Conservation (phyloP, 2,329 filamentous ascomycete species). For the Fonsecaea pugnacius region DNA sequence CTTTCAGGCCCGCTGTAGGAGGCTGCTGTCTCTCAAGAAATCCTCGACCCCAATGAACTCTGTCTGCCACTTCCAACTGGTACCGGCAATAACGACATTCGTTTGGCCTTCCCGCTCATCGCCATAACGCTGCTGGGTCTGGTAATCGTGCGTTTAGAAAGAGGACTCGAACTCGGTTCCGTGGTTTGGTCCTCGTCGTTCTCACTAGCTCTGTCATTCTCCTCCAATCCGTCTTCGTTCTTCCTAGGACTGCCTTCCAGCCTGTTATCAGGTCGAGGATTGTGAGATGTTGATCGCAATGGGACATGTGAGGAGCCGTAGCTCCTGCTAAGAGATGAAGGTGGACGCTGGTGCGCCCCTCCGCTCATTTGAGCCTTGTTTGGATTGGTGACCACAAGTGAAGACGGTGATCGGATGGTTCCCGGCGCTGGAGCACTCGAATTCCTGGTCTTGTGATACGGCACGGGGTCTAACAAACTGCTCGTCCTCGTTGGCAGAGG, state of each 20-base stretch:
- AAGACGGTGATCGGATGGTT: slow-evolving; percentile 37
- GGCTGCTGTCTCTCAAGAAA: slow-evolving; percentile 25
- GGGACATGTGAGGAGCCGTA: slow-evolving; percentile 27
- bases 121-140: slow-evolving; percentile 36
- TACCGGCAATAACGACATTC: slow-evolving; percentile 37
- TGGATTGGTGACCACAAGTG: slow-evolving; percentile 32
- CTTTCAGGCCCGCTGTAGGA: slow-evolving; percentile 28
- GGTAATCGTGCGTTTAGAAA: slow-evolving; percentile 36
- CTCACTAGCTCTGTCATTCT: slow-evolving; percentile 28
- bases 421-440: slow-evolving; percentile 27
- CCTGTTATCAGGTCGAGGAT: slow-evolving; percentile 21
- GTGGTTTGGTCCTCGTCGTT: slow-evolving; percentile 34
- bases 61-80: slow-evolving; percentile 31
- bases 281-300: slow-evolving; percentile 25
- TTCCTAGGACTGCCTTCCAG: slow-evolving; percentile 15
- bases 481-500: slow-evolving; percentile 29
- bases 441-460: slow-evolving; percentile 35
- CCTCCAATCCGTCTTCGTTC: slow-evolving; percentile 19
- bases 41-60: slow-evolving; percentile 31
- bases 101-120: slow-evolving; percentile 36
- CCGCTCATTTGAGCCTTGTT: slow-evolving; percentile 30
- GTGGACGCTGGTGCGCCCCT: slow-evolving; percentile 25
- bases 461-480: slow-evolving; percentile 36
- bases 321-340: slow-evolving; percentile 33
- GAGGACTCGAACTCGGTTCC: slow-evolving; percentile 36